Percentiles rank a stretch among this genome's conserved stretches.
phyloP scores from a whole-genome alignment of 257 asterid species.

The Thymus quinquecostatus region DNA sequence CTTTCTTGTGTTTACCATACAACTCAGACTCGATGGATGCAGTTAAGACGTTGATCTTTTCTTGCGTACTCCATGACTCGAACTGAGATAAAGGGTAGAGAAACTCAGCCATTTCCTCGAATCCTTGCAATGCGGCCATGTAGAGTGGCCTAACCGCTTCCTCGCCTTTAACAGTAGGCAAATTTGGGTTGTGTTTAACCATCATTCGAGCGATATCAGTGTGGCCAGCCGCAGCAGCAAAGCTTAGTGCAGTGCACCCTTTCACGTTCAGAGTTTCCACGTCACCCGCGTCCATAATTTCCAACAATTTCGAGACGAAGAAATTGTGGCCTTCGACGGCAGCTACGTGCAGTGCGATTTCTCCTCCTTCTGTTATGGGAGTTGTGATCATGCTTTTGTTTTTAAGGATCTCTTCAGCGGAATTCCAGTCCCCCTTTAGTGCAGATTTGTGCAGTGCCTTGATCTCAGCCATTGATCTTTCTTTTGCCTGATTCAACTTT shows the following conservation, averaged over 20 bases:
- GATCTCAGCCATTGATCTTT: neutral
- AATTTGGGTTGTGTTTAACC: neutral
- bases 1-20: neutral
- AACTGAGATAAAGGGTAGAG: slow-evolving; percentile 17
- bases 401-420: slow-evolving; percentile 5
- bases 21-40: slow-evolving; percentile 30
- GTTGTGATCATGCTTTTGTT: neutral
- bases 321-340: slow-evolving; percentile 30
- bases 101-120: slow-evolving; percentile 28
- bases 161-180: slow-evolving; percentile 11
- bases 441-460: slow-evolving; percentile 41
- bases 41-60: slow-evolving; percentile 30
- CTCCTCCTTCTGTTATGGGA: slow-evolving; percentile 39
- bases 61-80: neutral
- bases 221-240: slow-evolving; percentile 47
- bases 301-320: slow-evolving; percentile 31
- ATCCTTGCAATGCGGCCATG: slow-evolving; percentile 39
- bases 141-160: slow-evolving; percentile 34
- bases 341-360: slow-evolving; percentile 41
- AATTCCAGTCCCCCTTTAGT: slow-evolving; percentile 35
- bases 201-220: slow-evolving; percentile 22
- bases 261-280: slow-evolving; percentile 23
- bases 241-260: slow-evolving; percentile 41
- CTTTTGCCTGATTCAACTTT: neutral
- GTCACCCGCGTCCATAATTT: neutral